Conservation (phyloP, 768 basidiomycete genomes). For the Austroboletus festivus region DNA sequence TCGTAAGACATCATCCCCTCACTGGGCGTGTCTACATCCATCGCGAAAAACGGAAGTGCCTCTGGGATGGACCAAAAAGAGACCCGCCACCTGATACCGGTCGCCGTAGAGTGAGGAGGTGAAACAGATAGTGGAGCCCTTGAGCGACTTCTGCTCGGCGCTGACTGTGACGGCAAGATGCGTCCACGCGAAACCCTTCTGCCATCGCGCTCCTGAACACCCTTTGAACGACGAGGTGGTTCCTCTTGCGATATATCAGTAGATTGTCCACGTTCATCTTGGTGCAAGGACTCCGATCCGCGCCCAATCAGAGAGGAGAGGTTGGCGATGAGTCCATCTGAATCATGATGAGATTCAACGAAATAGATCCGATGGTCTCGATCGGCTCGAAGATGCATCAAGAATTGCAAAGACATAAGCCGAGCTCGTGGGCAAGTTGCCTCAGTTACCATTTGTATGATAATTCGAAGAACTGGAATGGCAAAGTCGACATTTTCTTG, state of each 20-base stretch:
- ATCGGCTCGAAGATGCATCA: slow-evolving; percentile 86
- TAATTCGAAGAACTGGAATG: slow-evolving; percentile 47
- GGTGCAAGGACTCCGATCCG: slow-evolving; percentile 26
- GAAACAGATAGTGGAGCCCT: slow-evolving; percentile 41
- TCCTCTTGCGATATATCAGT: slow-evolving; percentile 31
- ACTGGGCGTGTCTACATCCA: slow-evolving; percentile 59
- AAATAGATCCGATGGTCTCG: slow-evolving; percentile 85
- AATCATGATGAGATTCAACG: slow-evolving; percentile 49
- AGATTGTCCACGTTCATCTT: slow-evolving; percentile 26
- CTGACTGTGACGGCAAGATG: slow-evolving; percentile 41
- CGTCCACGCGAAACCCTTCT: slow-evolving; percentile 53
- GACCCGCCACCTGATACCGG: slow-evolving; percentile 37
- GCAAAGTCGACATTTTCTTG: slow-evolving; percentile 50
- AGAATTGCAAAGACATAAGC: slow-evolving; percentile 75
- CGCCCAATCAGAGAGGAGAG: slow-evolving; percentile 68
- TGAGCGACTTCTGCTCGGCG: slow-evolving; percentile 61
- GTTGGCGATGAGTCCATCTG: slow-evolving; percentile 51
- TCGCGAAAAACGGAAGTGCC: slow-evolving; percentile 49
- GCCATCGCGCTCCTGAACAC: slow-evolving; percentile 51
- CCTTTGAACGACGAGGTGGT: slow-evolving; percentile 42
- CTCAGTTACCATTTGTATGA: slow-evolving; percentile 46
- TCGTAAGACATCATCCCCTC: slow-evolving; percentile 69
- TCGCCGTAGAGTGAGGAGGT: slow-evolving; percentile 22
- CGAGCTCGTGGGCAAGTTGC: slow-evolving; percentile 58
- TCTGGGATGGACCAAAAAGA: slow-evolving; percentile 74